Evolutionary conservation across 1,139 yeast species (phyloP), one percentile per base, ranked within the genome.

Genomic region (Protomyces pachydermus): DNA sequence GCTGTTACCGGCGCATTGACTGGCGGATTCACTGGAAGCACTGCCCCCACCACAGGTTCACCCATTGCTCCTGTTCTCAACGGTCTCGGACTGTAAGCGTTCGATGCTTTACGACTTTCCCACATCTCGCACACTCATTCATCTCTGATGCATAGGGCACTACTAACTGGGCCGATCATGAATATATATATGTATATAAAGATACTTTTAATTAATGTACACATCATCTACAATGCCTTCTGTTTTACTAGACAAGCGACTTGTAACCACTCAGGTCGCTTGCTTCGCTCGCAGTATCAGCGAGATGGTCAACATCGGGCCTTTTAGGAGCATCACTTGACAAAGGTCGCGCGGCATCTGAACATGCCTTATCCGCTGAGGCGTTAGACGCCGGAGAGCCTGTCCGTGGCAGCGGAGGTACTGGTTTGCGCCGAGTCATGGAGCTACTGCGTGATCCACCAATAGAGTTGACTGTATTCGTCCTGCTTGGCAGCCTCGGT

Each of bases 401-500:
- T 2, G 34, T 18, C 20, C 53, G 34, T 12, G 53, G 6, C 20
- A 20, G n/a, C 9, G 53, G 34, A 2, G 42, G 18, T 20, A 14
- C 55, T 45, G 10, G 54, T 32, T 4, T 45, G 48, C 23, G 61
- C 50, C 28, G 62, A 6, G 42, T 28, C 3, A 51, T 38, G 10
- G 54, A 20, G 6, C 28, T 46, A 10, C 32, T 51, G 42, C 53
- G 42, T 16, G 51, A 16, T 9, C 14, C 16, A 16, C 28, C 6
- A 39, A 4, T 16, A n/a, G 52, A 39, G 12, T 37, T 16, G 14
- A 52, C 62, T 14, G 50, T 23, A 18, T 52, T 51, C 18, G 25
- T 20, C 32, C 62, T 50, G 10, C 56, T 51, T 16, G 62, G 62
- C 16, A 58, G 35, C 25, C 18, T 39, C 12, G 62, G 62, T 10